Evolutionary conservation across 176 grass and related monocot genomes (phyloP).

Genomic region (Pontederia paniculata): DNA sequence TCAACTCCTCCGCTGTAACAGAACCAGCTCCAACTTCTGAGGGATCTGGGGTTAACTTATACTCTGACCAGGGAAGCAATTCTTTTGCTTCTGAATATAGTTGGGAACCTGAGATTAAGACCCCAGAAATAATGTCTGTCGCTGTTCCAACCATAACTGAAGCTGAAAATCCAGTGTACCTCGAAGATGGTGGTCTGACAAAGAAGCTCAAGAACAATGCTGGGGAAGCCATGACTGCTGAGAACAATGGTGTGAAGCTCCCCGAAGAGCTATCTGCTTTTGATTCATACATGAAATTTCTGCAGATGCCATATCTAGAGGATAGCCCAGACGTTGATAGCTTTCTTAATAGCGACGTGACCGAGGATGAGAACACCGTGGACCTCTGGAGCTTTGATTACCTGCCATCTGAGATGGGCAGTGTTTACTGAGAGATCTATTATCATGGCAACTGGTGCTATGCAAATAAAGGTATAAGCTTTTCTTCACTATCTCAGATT

Average conservation of each 20-base stretch:
- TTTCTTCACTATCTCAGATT: neutral
- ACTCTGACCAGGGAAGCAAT: conserved; percentile 16
- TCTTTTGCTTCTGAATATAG: conserved; percentile 10
- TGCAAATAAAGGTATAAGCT: conserved; percentile 13
- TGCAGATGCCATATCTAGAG: conserved; percentile 31
- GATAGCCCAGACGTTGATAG: conserved; percentile 32
- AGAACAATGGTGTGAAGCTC: conserved; percentile 23
- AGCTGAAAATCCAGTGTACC: neutral
- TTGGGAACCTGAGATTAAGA: conserved; percentile 2
- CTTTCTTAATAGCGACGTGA: conserved; percentile 35
- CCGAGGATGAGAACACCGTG: conserved; percentile 40
- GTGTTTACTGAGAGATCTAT: conserved; percentile 10
- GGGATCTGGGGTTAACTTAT: neutral
- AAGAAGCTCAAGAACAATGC: conserved; percentile 13
- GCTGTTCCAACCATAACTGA: neutral
- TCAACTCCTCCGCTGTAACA: neutral
- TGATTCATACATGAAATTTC: conserved; percentile 49
- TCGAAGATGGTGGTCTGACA: neutral
- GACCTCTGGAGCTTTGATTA: conserved; percentile 85
- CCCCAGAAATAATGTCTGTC: conserved; percentile 14
- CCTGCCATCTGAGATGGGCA: conserved; percentile 14
- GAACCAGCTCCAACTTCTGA: neutral
- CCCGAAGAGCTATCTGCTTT: conserved; percentile 38
- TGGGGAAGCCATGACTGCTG: conserved; percentile 10
- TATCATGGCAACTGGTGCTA: neutral